A percentile compares a stretch with the other conserved stretches of the same genome.
These are phyloP conservation scores for Phalaenopsis aphrodite DNA, from an alignment of 106 monocot genomes.

Conservation along the genomic window DNA sequence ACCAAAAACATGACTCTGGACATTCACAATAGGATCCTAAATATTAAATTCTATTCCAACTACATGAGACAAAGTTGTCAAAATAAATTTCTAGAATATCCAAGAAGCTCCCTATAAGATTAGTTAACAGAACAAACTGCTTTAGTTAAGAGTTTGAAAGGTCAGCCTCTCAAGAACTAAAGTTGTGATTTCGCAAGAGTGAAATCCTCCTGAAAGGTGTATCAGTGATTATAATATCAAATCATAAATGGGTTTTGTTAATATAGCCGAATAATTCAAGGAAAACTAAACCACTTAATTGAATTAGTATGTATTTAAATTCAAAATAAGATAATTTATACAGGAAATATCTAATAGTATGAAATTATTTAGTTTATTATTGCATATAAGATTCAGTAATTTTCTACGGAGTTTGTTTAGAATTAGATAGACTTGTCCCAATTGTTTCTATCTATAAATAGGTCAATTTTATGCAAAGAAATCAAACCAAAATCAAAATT, in stretches of 20 bases:
- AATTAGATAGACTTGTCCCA: not conserved
- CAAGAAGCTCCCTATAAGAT: not conserved
- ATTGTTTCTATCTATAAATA: not conserved
- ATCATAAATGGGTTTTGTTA: too few species aligned
- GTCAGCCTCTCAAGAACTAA: not conserved
- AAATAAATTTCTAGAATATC: not conserved
- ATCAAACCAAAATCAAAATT: not conserved
- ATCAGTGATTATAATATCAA: too few species aligned
- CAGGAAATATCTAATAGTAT: not conserved
- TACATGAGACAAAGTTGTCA: not conserved
- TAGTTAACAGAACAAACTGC: not conserved
- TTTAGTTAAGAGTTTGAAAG: not conserved
- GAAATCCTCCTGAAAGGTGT: not conserved
- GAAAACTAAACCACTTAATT: too few species aligned
- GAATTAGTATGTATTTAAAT: not conserved
- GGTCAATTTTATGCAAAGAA: not conserved
- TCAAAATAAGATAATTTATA: not conserved
- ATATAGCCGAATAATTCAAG: too few species aligned
- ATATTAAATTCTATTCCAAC: not conserved
- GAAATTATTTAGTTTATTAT: not conserved
- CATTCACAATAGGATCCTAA: not conserved
- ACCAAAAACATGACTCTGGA: not conserved
- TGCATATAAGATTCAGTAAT: not conserved
- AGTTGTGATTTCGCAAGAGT: not conserved
- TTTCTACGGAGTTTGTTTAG: too few species aligned